Base-by-base conservation (phyloP, 129 eudicot species). In the Tagetes erecta region DNA sequence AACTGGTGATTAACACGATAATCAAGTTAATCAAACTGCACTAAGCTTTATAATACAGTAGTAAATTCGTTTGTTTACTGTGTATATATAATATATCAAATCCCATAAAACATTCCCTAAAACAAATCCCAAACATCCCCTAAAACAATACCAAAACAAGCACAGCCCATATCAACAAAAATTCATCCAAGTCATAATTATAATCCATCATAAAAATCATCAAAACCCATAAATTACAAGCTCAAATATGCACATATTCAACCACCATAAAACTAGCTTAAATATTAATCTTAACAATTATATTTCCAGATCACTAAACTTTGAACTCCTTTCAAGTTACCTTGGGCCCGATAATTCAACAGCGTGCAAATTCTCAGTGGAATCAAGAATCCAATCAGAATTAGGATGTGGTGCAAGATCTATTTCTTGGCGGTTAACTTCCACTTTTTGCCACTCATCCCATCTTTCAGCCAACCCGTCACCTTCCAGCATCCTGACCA, bases 401-500 rank as follows among this genome's bases (percentile, higher is more conserved):
- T 66, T 80, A 0, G 89, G 76, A 47, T 84, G 91, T 0, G 97
- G 94, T 13, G 86, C 89, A 46, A 88, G 83, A 57, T 91, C 95
- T 13, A 87, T 80, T 51, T 91, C 97, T 71, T 88, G 97, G 2
- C 96, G 82, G 9, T 75, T 82, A 77, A 89, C 88, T 59, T 92
- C 97, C 0, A 80, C 97, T 82, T 89, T 92, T 50, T 92, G 97
- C 97, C 96, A 89, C 70, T 92, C 96, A 31, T 92, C 97, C 97
- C 97, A 92, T 58, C 81, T 85, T 80, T 89, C 94, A 0, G 97
- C 94, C 85, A 89, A 57, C 27, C 96, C 97, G 40, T 92, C 97
- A n/a, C 97, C 97, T 82, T 92, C 97, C 0, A 92, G 76, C 97
- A 89, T 89, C 39, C 94, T 80, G 42, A 92, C 96, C 6, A 92